Evolutionary conservation across 768 basidiomycete genomes (phyloP), one percentile per base, ranked within the genome.

Genomic region (Agaricus subrufescens): DNA sequence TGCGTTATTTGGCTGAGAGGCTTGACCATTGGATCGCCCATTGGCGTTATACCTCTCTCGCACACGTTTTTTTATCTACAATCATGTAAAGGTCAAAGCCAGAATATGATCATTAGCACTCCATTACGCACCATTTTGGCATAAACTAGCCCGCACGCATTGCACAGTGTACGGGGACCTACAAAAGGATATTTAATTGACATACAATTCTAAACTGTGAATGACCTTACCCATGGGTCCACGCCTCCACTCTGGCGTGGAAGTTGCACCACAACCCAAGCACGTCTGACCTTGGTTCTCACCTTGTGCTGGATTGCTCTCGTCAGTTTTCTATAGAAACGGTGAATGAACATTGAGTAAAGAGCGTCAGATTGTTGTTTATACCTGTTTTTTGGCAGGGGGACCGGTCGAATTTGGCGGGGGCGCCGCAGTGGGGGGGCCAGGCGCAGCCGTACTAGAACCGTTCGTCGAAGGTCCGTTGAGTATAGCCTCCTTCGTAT

Each of bases 231-330:
- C 90, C 73, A 92, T 69, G 12, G 90, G 90, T 1, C 90, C 90
- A 59, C 91, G 75, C 53, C 90, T 77, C 90, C 91, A 93, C 74
- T 93, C 90, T 5, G 90, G 90, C 60, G 90, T 93, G 54, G 89
- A 86, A 14, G 91, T 93, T 59, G 89, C 90, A 63, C 73, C 79
- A 71, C 90, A 93, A 31, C 89, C 91, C 31, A 90, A 75, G 70
- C 90, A 93, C 26, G 80, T 87, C 67, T 91, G 90, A 14, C 82
- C 81, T 54, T 87, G 60, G 14, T 39, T 54, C 27, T 61, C 63
- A 38, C 23, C 38, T 25, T 59, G 49, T 15, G 34, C 47, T 26
- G 50, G 15, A 31, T 37, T 43, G 30, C 44, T 45, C 14, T 56
- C 54, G 5, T 59, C 57, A 15, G 51, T 52, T 56, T 59, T 52